Conservation (phyloP, 2,329 filamentous ascomycete genomes). For the Fusarium sp. region DNA sequence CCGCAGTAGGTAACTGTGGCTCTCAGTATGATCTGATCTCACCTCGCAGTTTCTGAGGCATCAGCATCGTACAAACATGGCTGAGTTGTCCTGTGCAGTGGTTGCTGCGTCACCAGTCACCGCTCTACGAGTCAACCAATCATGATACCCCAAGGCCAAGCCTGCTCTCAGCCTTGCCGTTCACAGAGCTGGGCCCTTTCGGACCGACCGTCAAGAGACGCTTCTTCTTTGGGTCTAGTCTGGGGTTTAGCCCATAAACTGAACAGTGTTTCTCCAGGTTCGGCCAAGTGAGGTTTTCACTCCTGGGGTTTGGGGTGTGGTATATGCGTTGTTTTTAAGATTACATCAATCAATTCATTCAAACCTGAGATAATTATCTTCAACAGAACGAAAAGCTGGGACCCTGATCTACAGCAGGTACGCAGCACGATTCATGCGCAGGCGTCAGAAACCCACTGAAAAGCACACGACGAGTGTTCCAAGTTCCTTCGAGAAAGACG, state of each 20-base stretch:
- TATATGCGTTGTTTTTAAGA: constrained; percentile 20
- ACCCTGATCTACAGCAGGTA: constrained; percentile 7
- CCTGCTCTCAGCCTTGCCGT: constrained; percentile 39
- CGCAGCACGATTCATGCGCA: constrained; percentile 31
- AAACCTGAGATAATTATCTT: not conserved
- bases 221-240: constrained; percentile 36
- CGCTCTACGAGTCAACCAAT: constrained; percentile 5
- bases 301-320: constrained; percentile 7
- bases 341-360: constrained; percentile 20
- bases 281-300: constrained; percentile 9
- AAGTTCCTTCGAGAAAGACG: constrained; percentile 43
- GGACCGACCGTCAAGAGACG: constrained; percentile 40
- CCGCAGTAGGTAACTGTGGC: not conserved
- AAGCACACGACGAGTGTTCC: constrained; percentile 35
- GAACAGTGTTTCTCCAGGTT: constrained; percentile 44
- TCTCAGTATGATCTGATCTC: constrained; percentile 22
- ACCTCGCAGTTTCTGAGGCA: not conserved
- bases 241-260: constrained; percentile 20
- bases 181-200: constrained; percentile 42
- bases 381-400: not conserved
- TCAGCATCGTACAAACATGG: not conserved
- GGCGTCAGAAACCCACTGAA: constrained; percentile 22
- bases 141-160: not conserved
- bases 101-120: constrained; percentile 7
- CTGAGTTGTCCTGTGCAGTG: not conserved